Evolutionary conservation across 73 alveolate species (phyloP).

Genomic region (Stentor coeruleus): DNA sequence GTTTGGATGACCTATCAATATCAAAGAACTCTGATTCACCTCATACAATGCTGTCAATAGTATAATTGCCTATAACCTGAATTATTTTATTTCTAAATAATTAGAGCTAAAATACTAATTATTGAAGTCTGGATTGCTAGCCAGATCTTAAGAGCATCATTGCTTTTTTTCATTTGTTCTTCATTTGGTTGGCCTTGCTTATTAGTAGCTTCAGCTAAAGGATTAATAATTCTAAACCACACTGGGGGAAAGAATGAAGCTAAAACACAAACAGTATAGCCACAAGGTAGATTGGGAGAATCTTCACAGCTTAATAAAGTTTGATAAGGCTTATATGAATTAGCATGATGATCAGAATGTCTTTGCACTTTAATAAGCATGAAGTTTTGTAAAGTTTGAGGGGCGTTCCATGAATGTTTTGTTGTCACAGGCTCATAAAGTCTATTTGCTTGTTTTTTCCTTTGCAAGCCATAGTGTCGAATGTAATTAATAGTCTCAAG

Average conservation of each 20-base stretch:
- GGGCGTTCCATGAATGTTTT: slow-evolving; percentile 87
- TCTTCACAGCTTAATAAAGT: slow-evolving; percentile 54
- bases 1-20: too few species aligned
- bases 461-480: slow-evolving; percentile 75
- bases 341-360: slow-evolving; percentile 87
- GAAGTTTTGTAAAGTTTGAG: slow-evolving; percentile 61
- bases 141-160: not conserved
- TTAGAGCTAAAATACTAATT: not conserved
- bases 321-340: slow-evolving; percentile 70
- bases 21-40: too few species aligned
- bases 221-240: slow-evolving; percentile 55
- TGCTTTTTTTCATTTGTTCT: not conserved
- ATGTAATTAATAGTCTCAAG: slow-evolving; percentile 69
- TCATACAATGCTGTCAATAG: too few species aligned
- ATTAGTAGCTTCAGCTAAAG: slow-evolving; percentile 15
- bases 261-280: slow-evolving; percentile 55
- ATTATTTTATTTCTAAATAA: too few species aligned
- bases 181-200: not conserved
- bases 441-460: slow-evolving; percentile 60
- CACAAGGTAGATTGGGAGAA: slow-evolving; percentile 73
- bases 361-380: slow-evolving; percentile 66
- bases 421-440: slow-evolving; percentile 62
- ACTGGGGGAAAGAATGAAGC: slow-evolving; percentile 53
- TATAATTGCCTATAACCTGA: too few species aligned
- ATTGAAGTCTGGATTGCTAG: not conserved